Evolutionary conservation across 768 basidiomycete species (phyloP), one percentile per base, ranked within the genome.

Genomic region (Termitomyces sp.): DNA sequence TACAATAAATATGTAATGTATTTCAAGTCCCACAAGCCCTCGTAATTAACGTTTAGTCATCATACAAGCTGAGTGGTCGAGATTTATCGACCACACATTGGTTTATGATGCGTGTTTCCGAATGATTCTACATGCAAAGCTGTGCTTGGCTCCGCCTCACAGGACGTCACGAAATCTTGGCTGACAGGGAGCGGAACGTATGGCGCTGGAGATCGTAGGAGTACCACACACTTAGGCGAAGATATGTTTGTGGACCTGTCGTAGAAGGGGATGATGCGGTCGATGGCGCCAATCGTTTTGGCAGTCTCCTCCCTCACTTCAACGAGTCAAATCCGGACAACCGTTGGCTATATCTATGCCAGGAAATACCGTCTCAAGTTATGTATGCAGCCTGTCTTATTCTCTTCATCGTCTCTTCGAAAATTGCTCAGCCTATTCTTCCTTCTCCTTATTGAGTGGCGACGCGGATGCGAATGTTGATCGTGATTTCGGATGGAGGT

Each of bases 221-320:
- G 79, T 73, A 3, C 82, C 82, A 50, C 82, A 84, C 0, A 82
- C 82, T 84, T 23, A 15, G 15, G 31, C 21, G 12, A 48, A 38
- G 37, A 1, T n/a, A 41, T 1, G 41, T 38, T 17, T 48, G 11
- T 6, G 7, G 28, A 19, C 5, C 5, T 30, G 28, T 9, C 3
- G 1, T 8, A 19, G 15, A 17, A 40, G 19, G 3, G 38, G 17
- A 35, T 23, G 44, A 49, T 31, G 12, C 31, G 17, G 0, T 69
- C 75, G 8, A 82, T 69, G 5, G 70, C 66, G 7, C 77, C 80
- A 3, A 60, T 60, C 7, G 69, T 67, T 6, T 59, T 57, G 2
- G 44, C 61, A 8, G 77, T 70, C 58, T 81, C 79, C 14, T 70
- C 67, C 2, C 61, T 54, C 2, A 82, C 47, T 1, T 81, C 62